Evolutionary conservation across 352 stramenopile species (phyloP), one percentile per base, ranked within the genome.

Genomic region (Saprolegnia diclina): DNA sequence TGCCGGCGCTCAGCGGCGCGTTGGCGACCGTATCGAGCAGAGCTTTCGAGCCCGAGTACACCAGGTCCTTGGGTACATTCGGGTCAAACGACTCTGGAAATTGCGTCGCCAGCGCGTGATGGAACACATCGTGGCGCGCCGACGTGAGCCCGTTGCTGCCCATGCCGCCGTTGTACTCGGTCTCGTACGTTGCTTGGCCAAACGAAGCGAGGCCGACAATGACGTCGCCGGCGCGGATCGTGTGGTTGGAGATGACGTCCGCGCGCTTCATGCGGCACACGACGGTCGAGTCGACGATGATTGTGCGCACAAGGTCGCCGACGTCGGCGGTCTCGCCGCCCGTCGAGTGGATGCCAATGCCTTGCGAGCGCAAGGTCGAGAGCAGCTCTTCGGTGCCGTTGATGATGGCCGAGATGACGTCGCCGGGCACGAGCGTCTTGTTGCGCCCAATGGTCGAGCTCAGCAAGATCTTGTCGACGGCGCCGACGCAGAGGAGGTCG

Each of bases 361-460:
- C 74, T 54, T 76, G 56, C n/a, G 57, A 24, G 16, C 70, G 44
- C 48, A 79, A 55, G 10, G 74, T 66, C 14, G 54, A 11, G 55
- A 79, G 50, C 14, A 79, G 44, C 42, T 79, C 70, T 62, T 79
- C 68, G 24, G 69, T 79, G 38, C 74, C 74, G 16, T 79, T 76
- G 65, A 79, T 79, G 13, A 79, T 74, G 16, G 74, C 74, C 6
- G 72, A 73, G 32, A 79, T 75, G n/a, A 79, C 73, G 59, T 79
- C 73, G 22, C 74, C 74, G 14, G 72, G 63, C 19, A 79, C 69
- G 22, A 79, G 46, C 21, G 77, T 56, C 53, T 79, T 79, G 63
- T 79, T 79, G 22, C 74, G 63, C n/a, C 72, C 72, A 37, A 79
- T 79, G 29, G 74, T 79, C 35, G 56, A 73, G 24, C 73, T 79